Conservation (phyloP, 768 basidiomycete species). For the Agaricus sinodeliciosus region DNA sequence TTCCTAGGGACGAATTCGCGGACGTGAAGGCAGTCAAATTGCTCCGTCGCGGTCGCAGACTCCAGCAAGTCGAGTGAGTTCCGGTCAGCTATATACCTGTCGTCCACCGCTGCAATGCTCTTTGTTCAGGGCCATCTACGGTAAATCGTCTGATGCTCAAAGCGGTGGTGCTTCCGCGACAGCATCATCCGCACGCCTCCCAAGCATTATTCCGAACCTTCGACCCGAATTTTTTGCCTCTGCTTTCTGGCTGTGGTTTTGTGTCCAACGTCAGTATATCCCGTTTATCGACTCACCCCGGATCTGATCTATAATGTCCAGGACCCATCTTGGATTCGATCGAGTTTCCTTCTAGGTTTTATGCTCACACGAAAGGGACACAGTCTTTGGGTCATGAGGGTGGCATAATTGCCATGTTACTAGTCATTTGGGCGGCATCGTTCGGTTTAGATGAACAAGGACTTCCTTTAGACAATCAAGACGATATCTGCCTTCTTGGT, state of each 20-base stretch:
- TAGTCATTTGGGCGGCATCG: conserved; percentile 86
- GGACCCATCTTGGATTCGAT: conserved; percentile 81
- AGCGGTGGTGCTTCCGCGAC: conserved; percentile 25
- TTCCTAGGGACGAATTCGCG: conserved; percentile 79
- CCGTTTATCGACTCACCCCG: conserved; percentile 5
- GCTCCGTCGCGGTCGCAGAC: conserved; percentile 67
- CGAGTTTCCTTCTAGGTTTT: conserved; percentile 73
- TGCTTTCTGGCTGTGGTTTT: conserved; percentile 79
- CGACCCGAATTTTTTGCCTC: conserved; percentile 77
- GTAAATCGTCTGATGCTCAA: conserved; percentile 50
- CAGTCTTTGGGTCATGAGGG: conserved; percentile 66
- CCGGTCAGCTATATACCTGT: background rate
- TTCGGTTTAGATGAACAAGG: conserved; percentile 85
- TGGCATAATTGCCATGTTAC: conserved; percentile 67
- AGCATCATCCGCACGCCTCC: conserved; percentile 32
- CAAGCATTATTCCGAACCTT: conserved; percentile 63
- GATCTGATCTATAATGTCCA: conserved; percentile 23
- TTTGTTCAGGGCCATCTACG: conserved; percentile 62
- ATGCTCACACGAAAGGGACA: conserved; percentile 56
- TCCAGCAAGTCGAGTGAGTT: conserved; percentile 81
- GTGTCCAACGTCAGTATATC: conserved; percentile 54
- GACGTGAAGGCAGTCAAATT: conserved; percentile 88
- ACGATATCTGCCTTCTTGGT: conserved; percentile 4
- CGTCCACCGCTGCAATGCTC: conserved; percentile 5
- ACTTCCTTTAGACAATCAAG: conserved; percentile 33